Base-by-base conservation (phyloP, 257 asterid genomes). In the Solanum clarkiae region DNA sequence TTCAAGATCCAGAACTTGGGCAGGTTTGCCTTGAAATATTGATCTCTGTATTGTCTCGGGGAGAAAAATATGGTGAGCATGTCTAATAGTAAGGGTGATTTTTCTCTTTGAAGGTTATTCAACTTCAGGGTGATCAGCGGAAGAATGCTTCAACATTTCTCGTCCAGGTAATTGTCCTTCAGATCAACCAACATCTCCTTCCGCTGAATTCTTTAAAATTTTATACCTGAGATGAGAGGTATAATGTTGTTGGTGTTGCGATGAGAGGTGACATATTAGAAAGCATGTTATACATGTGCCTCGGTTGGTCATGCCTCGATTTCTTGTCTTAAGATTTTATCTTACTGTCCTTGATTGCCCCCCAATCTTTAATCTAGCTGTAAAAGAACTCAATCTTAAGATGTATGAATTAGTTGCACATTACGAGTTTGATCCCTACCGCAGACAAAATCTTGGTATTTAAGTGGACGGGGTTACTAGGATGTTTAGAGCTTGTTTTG, bases 61-160 rank as follows among this genome's bases (percentile, higher is more conserved):
- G 55, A 45, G 22, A 72, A 1, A 44, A 44, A 72, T 42, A 0
- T 70, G 1, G 80, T 44, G 20, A 72, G 32, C 17, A 47, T 74
- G 81, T 22, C 81, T 47, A 47, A 74, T 0, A 4, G 60, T 22
- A 0, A 22, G 57, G 40, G 60, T 47, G 10, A 47, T 45, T 72
- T 72, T 49, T 22, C 11, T 74, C 59, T 42, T 10, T 66, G 42
- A 85, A 93, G 97, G 98, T 94, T 54, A 94, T 94, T 88, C 98
- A 94, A 89, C 98, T 94, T 83, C 98, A 94, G 80, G 96, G 98
- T n/a, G 98, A 94, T 80, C 98, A 93, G 86, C 88, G 98, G 32
- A 94, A 94, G 94, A 94, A 94, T 87, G 95, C 93, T 13, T 93
- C 98, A 0, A 56, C 91, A 51, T 94, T 94, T 87, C 95, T 94